Conservation (phyloP, 2,329 filamentous ascomycete species). For the Dothideomycetidae sp. region DNA sequence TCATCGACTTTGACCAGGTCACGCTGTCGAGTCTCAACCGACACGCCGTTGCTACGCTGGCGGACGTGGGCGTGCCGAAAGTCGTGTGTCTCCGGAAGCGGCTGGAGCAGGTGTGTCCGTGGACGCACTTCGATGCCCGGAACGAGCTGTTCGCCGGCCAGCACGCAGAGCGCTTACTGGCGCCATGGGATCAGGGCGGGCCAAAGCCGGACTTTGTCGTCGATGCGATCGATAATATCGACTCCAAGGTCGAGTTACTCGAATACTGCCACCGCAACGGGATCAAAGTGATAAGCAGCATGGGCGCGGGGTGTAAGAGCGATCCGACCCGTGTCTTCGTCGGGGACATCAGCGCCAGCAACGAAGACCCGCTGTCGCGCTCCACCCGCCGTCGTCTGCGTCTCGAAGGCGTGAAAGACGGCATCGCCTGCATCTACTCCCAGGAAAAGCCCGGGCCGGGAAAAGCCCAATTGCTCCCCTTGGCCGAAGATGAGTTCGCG, state of each 20-base stretch:
- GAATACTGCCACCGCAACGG: slow-evolving; percentile 70
- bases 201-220: slow-evolving; percentile 74
- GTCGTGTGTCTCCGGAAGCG: slow-evolving; percentile 70
- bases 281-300: slow-evolving; percentile 75
- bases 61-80: slow-evolving; percentile 86
- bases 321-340: slow-evolving; percentile 72
- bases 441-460: slow-evolving; percentile 80
- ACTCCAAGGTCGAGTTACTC: slow-evolving; percentile 82
- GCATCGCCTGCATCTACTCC: slow-evolving; percentile 85
- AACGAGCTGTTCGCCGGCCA: slow-evolving; percentile 67
- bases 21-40: slow-evolving; percentile 86
- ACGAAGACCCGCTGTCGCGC: slow-evolving; percentile 77
- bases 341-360: slow-evolving; percentile 77
- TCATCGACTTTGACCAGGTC: slow-evolving; percentile 96
- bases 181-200: slow-evolving; percentile 43
- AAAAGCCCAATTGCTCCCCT: slow-evolving; percentile 76
- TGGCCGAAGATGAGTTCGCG: slow-evolving; percentile 73
- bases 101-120: slow-evolving; percentile 75
- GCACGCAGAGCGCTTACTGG: slow-evolving; percentile 53
- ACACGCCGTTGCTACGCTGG: slow-evolving; percentile 87
- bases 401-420: slow-evolving; percentile 59
- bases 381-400: slow-evolving; percentile 70
- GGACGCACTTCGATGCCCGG: slow-evolving; percentile 76
- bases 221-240: slow-evolving; percentile 96
- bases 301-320: slow-evolving; percentile 94